Evolutionary conservation across 768 basidiomycete genomes (phyloP), one percentile per base, ranked within the genome.

Genomic region (Arthromyces matolae): DNA sequence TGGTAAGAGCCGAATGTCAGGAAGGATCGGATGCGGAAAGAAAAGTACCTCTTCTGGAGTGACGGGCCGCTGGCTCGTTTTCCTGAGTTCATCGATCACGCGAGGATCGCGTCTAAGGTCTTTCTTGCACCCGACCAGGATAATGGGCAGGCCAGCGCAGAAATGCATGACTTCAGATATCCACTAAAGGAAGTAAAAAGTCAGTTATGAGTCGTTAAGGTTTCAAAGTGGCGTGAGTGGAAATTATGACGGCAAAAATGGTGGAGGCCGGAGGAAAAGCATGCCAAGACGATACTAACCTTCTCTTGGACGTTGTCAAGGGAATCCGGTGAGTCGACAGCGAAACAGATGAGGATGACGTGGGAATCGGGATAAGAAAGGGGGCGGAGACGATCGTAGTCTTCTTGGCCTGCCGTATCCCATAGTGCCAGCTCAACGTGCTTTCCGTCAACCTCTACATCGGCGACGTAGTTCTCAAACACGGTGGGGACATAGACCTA

Each of bases 341-440:
- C 93, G 69, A 96, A 99, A 69, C 95, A 97, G 71, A 99, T 96
- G 58, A 98, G 82, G 74, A 99, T 98, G 69, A 99, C 94, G 67
- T 99, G 94, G n/a, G 93, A 94, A 73, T 98, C 95, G 47, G 95
- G 95, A 73, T 99, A 99, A 60, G 88, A 91, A 64, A 99, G 82
- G 51, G 96, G 96, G 53, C 96, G 83, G 58, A 99, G 90, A 60
- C 95, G 90, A 71, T 98, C 96, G 69, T 98, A 98, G 69, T 98
- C 96, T 72, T 97, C 95, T 69, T 98, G 95, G 45, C 96, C 96
- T 27, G 96, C 95, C 43, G 96, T 98, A 94, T 98, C 96, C 96
- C 96, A 98, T 60, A 99, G 74, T 23, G 96, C 95, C 61, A 99
- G 79, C 71, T 99, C 96, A 60, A 98, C 94, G 65, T 94, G 91